Evolutionary conservation across 805 yeast genomes (phyloP).

Genomic region (Starmerella sirachaensis): DNA sequence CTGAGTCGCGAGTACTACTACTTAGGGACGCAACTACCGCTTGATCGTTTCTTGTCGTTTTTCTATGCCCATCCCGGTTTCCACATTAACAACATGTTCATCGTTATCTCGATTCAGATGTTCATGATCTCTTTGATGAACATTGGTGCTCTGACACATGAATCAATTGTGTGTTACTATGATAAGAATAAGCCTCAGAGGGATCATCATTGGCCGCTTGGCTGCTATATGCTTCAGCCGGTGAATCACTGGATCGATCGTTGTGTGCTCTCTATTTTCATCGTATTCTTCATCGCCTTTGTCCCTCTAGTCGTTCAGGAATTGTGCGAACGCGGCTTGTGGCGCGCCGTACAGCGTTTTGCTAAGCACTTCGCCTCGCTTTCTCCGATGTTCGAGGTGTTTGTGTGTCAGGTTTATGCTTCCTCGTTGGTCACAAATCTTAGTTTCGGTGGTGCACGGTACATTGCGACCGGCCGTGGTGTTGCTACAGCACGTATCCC

Average conservation of each 20-base stretch:
- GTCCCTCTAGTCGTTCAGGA: constrained; percentile 82
- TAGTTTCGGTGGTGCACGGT: constrained; percentile 82
- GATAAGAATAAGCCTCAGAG: constrained; percentile 58
- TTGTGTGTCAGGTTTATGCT: constrained; percentile 88
- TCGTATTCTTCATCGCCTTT: constrained; percentile 86
- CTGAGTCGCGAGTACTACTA: constrained; percentile 84
- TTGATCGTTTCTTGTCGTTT: constrained; percentile 81
- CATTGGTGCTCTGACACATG: constrained; percentile 66
- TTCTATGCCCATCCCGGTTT: constrained; percentile 97
- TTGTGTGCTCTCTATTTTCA: constrained; percentile 78
- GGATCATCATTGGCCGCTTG: constrained; percentile 61
- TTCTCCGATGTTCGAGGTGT: constrained; percentile 88
- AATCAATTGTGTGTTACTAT: constrained; percentile 56
- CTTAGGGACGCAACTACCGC: constrained; percentile 76
- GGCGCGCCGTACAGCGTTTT: constrained; percentile 61
- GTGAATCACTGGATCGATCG: constrained; percentile 83
- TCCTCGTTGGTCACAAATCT: constrained; percentile 62
- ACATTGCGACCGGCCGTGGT: constrained; percentile 88
- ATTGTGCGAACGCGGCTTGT: constrained; percentile 68
- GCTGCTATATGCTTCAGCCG: constrained; percentile 77
- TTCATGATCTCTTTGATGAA: constrained; percentile 72
- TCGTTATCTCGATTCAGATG: constrained; percentile 73
- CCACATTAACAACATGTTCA: constrained; percentile 81
- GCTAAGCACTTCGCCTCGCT: constrained; percentile 66
- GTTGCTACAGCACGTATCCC: constrained; percentile 76